These are phyloP conservation scores for Huntiella omanensis DNA, from an alignment of 2,329 filamentous ascomycete genomes.

Conservation along the genomic window DNA sequence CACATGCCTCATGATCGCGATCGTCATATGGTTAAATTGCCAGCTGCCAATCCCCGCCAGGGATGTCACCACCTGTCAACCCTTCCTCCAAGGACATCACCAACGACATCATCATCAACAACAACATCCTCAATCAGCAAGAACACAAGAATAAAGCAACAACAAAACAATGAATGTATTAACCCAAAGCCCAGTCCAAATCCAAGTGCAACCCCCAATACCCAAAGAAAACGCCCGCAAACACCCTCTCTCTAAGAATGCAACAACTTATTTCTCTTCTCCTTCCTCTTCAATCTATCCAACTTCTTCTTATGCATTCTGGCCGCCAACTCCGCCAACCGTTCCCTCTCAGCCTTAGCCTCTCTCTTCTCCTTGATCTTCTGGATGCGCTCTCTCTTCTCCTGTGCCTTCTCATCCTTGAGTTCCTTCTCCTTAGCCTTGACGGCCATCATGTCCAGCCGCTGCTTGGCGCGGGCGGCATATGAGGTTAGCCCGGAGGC, in stretches of 20 bases:
- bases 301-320: conserved; percentile 97
- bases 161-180: background rate
- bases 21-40: background rate
- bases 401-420: conserved; percentile 88
- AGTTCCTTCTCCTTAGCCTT: conserved; percentile 92
- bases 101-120: too few species aligned
- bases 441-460: conserved; percentile 51
- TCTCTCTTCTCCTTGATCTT: conserved; percentile 69
- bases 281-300: conserved; percentile 79
- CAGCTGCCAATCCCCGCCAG: conserved; percentile 1
- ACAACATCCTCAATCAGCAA: background rate
- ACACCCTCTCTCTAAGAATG: conserved; percentile 29
- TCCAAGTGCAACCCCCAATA: background rate
- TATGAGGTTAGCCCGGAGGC: conserved; percentile 60
- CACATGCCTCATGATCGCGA: too few species aligned
- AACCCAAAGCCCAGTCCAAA: background rate
- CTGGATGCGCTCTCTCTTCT: conserved; percentile 64
- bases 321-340: conserved; percentile 84
- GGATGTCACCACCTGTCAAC: conserved; percentile 7
- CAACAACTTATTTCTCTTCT: conserved; percentile 83
- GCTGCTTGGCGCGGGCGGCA: conserved; percentile 52
- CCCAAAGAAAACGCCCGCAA: background rate
- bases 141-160: conserved; percentile 1
- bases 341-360: conserved; percentile 80
- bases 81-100: background rate